Evolutionary conservation across 768 basidiomycete genomes (phyloP), one percentile per base, ranked within the genome.

Genomic region (Gymnopilus junonius): DNA sequence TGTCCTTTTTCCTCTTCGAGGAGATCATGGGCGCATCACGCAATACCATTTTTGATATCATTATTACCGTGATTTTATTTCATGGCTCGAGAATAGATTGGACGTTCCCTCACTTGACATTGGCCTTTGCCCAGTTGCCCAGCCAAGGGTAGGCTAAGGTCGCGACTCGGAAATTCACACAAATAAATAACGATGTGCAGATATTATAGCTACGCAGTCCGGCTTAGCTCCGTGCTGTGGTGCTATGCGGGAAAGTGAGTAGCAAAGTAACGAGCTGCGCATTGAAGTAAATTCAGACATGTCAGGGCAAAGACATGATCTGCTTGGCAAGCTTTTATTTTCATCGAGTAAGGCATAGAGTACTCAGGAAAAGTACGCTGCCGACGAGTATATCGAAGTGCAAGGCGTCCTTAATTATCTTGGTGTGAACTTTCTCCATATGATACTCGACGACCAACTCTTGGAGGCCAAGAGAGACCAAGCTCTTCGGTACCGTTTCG

Each of bases 141-240:
- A 51, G 48, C 48, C 48, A n/a, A 51, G n/a, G 48, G 48, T 25
- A 51, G 11, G 29, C 29, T 32, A 20, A n/a, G 14, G 48, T 15
- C 27, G 31, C 48, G 17, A n/a, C 48, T 17, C n/a, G 10, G 48
- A 51, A 51, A 51, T 51, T 51, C 48, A 51, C 48, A 51, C 48
- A 29, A 51, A 51, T 51, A 51, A 51, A 51, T 51, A 51, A 51
- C 48, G 20, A 51, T 32, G 27, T 31, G 31, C 31, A 51, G 29
- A 51, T 32, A 51, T 31, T 51, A 51, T 51, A 32, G 29, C 31
- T 51, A 51, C 48, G 48, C 48, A 51, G 48, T 32, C 48, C 48
- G 48, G 48, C 48, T 51, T 51, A 51, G 48, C 48, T 51, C 48
- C 48, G 29, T 31, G 11, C 31, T 31, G 48, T 51, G 48, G 48